These are phyloP conservation scores for Aspergillus carlsbadensis DNA, from an alignment of 495 filamentous ascomycete species.

Conservation along the genomic window DNA sequence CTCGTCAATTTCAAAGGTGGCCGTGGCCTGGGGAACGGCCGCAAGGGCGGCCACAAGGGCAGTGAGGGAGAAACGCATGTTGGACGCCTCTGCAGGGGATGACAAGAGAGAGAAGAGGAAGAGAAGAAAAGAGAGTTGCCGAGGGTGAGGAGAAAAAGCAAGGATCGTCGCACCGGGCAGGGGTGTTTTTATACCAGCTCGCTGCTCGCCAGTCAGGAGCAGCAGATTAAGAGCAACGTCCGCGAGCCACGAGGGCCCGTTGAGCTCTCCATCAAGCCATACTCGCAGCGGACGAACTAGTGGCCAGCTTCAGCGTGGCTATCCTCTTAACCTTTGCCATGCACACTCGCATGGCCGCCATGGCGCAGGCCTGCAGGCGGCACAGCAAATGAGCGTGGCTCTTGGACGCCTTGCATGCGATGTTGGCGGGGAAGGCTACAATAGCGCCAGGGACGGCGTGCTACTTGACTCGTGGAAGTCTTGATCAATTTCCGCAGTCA, in stretches of 20 bases:
- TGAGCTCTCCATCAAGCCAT: not conserved
- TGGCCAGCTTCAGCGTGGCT: no score
- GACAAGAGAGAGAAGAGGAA: not conserved
- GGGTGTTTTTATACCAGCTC: slow-evolving; percentile 3
- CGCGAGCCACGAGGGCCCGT: not conserved
- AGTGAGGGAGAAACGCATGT: slow-evolving; percentile 15
- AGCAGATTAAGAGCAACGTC: not conserved
- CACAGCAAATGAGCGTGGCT: no score
- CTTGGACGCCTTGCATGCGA: no score
- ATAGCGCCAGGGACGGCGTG: not conserved
- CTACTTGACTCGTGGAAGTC: not conserved
- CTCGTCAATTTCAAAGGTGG: slow-evolving; percentile 2
- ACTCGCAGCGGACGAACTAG: no score
- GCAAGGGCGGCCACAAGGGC: slow-evolving; percentile 10
- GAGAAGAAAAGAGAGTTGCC: not conserved
- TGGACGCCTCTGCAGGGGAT: not conserved
- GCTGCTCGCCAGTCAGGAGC: not conserved
- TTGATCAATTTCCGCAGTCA: not conserved
- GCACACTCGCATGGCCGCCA: not conserved
- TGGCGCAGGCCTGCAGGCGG: not conserved
- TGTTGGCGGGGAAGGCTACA: not conserved
- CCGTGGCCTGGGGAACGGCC: slow-evolving; percentile 10
- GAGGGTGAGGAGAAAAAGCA: slow-evolving; percentile 1
- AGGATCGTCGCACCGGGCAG: not conserved
- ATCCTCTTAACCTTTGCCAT: not conserved